These are phyloP conservation scores for Lotmaria passim DNA, from an alignment of 208 protist species.

Conservation along the genomic window DNA sequence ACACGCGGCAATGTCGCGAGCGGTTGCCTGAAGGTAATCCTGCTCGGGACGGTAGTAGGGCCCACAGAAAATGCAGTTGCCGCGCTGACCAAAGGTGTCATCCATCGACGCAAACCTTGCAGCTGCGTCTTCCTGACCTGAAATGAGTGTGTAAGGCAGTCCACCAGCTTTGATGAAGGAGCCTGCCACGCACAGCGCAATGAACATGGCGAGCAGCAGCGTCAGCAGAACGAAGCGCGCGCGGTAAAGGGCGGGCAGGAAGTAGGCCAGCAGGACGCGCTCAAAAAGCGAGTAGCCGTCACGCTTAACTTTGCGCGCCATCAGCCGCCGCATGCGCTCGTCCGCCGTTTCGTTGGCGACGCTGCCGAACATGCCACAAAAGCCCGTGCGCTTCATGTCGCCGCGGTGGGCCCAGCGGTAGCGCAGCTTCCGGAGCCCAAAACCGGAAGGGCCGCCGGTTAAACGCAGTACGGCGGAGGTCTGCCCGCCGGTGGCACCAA, in stretches of 20 bases:
- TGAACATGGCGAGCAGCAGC: conserved; percentile 33
- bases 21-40: conserved; percentile 20
- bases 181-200: conserved; percentile 32
- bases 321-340: conserved; percentile 39
- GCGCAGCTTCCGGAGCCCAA: conserved; percentile 40
- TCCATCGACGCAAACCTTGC: conserved; percentile 32
- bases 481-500: background rate
- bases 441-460: conserved; percentile 31
- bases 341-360: conserved; percentile 38
- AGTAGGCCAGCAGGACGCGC: conserved; percentile 34
- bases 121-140: conserved; percentile 10
- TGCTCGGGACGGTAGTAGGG: conserved; percentile 39
- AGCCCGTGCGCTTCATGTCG: conserved; percentile 13
- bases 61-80: conserved; percentile 50
- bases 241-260: conserved; percentile 27
- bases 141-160: conserved; percentile 37
- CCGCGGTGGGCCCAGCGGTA: conserved; percentile 36
- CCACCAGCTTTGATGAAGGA: conserved; percentile 33
- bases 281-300: conserved; percentile 56
- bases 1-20: conserved; percentile 23
- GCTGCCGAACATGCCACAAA: conserved; percentile 42
- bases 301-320: conserved; percentile 35
- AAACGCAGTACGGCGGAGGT: background rate
- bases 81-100: conserved; percentile 42
- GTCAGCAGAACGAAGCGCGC: conserved; percentile 30